Percentiles rank a stretch among this genome's conserved stretches.
These are phyloP conservation scores for Microstegium vimineum DNA, from an alignment of 176 grass and related monocot genomes.

Conservation along the genomic window DNA sequence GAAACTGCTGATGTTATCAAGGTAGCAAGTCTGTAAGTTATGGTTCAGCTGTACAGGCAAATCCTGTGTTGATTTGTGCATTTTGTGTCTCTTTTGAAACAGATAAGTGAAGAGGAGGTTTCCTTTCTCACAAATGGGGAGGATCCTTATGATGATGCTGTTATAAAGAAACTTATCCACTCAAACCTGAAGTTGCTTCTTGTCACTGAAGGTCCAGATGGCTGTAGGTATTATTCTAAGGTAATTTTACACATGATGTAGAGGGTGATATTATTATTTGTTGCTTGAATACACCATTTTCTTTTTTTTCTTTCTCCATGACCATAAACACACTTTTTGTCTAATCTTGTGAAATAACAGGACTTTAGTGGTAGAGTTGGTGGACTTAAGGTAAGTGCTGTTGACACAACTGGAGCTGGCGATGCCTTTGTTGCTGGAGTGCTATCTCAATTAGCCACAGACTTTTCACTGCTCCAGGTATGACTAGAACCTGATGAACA, in stretches of 20 bases:
- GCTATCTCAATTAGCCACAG: conserved; percentile 58
- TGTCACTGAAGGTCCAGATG: conserved; percentile 86
- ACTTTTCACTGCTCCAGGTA: conserved; percentile 85
- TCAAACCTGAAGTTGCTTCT: conserved; percentile 92
- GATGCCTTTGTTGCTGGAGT: conserved; percentile 97
- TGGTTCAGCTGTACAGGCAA: not conserved
- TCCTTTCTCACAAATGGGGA: conserved; percentile 83
- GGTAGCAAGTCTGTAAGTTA: conserved; percentile 29
- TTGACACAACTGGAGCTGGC: conserved; percentile 97
- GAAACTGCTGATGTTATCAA: conserved; percentile 90
- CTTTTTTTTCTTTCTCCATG: not conserved
- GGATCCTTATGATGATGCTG: conserved; percentile 92
- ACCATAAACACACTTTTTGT: not conserved
- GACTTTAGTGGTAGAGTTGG: conserved; percentile 82
- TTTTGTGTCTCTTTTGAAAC: conserved; percentile 25
- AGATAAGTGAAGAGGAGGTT: conserved; percentile 97
- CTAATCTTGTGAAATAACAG: conserved; percentile 46
- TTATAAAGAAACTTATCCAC: conserved; percentile 81
- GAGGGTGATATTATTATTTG: not conserved
- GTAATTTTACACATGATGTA: conserved; percentile 34
- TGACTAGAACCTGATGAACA: no score
- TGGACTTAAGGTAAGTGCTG: conserved; percentile 69
- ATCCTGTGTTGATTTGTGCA: not conserved
- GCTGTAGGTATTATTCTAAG: conserved; percentile 99
- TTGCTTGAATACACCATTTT: not conserved